A percentile compares a stretch with the other conserved stretches of the same genome.
phyloP scores from a whole-genome alignment of 371 early-diverging fungal genomes.

The Coemansia linderi region DNA sequence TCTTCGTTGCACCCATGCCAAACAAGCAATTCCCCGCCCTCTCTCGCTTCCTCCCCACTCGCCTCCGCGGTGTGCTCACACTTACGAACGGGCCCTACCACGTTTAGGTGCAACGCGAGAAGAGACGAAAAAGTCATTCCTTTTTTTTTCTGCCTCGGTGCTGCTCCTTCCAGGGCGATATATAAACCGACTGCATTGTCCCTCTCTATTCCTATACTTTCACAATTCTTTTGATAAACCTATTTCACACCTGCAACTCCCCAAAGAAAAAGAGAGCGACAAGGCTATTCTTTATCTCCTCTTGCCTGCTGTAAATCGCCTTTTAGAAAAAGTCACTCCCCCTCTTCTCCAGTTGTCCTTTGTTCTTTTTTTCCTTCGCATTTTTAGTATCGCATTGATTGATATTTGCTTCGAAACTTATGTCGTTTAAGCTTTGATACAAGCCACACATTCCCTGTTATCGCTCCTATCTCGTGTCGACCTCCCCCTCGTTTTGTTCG shows the following conservation, averaged over 20 bases:
- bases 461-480: neutral
- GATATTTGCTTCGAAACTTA: neutral
- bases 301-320: constrained; percentile 6
- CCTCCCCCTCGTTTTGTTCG: neutral
- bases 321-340: constrained; percentile 7
- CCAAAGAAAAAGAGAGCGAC: constrained; percentile 9
- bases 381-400: neutral
- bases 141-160: constrained; percentile 3
- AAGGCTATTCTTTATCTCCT: neutral
- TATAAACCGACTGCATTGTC: constrained; percentile 10
- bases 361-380: neutral
- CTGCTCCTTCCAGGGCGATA: neutral
- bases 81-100: neutral
- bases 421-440: constrained; percentile 11
- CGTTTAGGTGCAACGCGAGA: neutral
- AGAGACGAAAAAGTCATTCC: neutral
- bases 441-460: constrained; percentile 2
- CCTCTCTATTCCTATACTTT: neutral
- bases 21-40: constrained; percentile 3
- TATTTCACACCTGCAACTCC: neutral
- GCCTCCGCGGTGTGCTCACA: neutral
- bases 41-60: neutral
- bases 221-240: neutral
- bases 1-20: constrained; percentile 3
- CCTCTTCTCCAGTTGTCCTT: neutral